phyloP scores from a whole-genome alignment of 805 yeast species.

The Lachancea nothofagi region DNA sequence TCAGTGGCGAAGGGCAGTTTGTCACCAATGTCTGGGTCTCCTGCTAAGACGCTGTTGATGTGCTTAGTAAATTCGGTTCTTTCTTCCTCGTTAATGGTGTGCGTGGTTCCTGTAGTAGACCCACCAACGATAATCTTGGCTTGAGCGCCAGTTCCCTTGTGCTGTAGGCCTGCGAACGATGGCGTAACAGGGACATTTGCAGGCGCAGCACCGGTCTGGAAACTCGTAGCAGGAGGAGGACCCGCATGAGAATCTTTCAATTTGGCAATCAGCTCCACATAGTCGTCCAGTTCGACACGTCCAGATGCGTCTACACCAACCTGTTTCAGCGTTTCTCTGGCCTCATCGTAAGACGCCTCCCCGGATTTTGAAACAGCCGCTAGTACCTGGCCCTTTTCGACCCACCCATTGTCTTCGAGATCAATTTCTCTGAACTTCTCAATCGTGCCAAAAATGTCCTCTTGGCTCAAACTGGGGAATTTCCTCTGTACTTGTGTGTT shows the following conservation, averaged over 20 bases:
- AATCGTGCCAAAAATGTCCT: slow-evolving; percentile 76
- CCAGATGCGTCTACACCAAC: slow-evolving; percentile 96
- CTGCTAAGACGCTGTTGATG: slow-evolving; percentile 85
- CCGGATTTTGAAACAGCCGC: slow-evolving; percentile 78
- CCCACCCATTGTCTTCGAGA: slow-evolving; percentile 88
- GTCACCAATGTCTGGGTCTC: slow-evolving; percentile 77
- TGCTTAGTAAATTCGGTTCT: slow-evolving; percentile 93
- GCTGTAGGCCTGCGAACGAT: slow-evolving; percentile 36
- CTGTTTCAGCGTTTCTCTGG: slow-evolving; percentile 85
- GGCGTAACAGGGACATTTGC: slow-evolving; percentile 30
- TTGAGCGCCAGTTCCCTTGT: slow-evolving; percentile 49
- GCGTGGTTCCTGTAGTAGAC: slow-evolving; percentile 85
- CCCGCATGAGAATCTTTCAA: slow-evolving; percentile 44
- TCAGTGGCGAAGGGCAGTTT: slow-evolving; percentile 90
- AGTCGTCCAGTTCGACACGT: slow-evolving; percentile 93
- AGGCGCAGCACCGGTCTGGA: slow-evolving; percentile 24
- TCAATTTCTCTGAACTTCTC: slow-evolving; percentile 86
- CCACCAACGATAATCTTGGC: slow-evolving; percentile 83
- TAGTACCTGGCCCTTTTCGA: slow-evolving; percentile 84
- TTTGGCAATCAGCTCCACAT: slow-evolving; percentile 77
- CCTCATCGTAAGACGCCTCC: slow-evolving; percentile 79
- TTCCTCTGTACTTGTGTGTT: slow-evolving; percentile 47
- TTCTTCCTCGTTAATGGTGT: slow-evolving; percentile 96
- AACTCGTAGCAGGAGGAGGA: slow-evolving; percentile 31
- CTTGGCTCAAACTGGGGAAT: slow-evolving; percentile 79